These are phyloP conservation scores for Cucumis sativus DNA, from an alignment of 306 rosid species.

Conservation along the genomic window Cucumber_9930_V3 NC_026658.2:3713001-3713500, in stretches of 20 bases:
- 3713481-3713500: too few species aligned
- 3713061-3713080: conserved; percentile 24
- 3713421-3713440: too few species aligned
- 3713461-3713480: too few species aligned
- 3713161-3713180: conserved; percentile 9
- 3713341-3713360: too few species aligned
- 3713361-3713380: too few species aligned
- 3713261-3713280: conserved; percentile 40
- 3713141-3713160: conserved; percentile 13
- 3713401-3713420: too few species aligned
- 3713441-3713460: too few species aligned
- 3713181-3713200: neutral
- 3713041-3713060: too few species aligned
- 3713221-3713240: conserved; percentile 18
- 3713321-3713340: too few species aligned
- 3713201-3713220: too few species aligned
- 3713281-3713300: neutral
- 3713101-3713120: conserved; percentile 42
- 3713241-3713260: conserved; percentile 84
- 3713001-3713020: neutral
- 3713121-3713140: conserved; percentile 29
- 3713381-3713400: too few species aligned
- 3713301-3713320: neutral
- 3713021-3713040: too few species aligned
- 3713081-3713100: conserved; percentile 19